Base-by-base conservation (phyloP, 768 basidiomycete species). In the Rossbeevera mucosa region DNA sequence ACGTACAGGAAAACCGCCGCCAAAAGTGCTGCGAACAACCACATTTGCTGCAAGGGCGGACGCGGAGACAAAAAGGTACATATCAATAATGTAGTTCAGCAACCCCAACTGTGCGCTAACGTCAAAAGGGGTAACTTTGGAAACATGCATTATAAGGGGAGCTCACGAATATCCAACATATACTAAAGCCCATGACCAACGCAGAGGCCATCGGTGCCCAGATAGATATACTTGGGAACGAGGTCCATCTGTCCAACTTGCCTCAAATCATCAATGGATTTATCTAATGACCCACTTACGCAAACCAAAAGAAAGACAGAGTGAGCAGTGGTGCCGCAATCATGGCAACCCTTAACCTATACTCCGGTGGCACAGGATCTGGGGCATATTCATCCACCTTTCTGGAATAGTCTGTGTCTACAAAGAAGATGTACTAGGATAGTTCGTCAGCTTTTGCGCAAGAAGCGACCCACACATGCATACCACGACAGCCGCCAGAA, bases 281-380 rank as follows among this genome's bases (percentile, higher is more conserved):
- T 6, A 30, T 16, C 11, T 42, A 3, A 18, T 2, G 33, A 41
- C 44, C 2, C 7, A 69, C 74, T 60, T 54, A 79, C 74, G 69
- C 77, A 60, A 86, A 82, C 83, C 83, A 83, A 66, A 87, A 86
- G 65, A 85, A 80, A 4, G 80, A 75, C 20, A 72, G 45, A 22
- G 78, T 68, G 52, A 81, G 75, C 14, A 82, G 54, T 0, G 83
- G 83, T 0, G 78, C 75, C 3, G 74, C 78, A 53, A 78, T 61
- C 53, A 85, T 69, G 0, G 74, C 75, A 42, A 76, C 67, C 44
- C 74, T 71, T 22, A 85, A 64, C 21, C 83, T 74, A 45, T 75
- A 76, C 65, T 87, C 85, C 0, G 85, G 85, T 2, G 81, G 78
- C 2, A 82, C 81, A 20, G 76, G 75, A 16, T 72, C 62, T 4